Evolutionary conservation across 2,329 filamentous ascomycete genomes (phyloP).

Genomic region (Colletotrichum ledebouriae): DNA sequence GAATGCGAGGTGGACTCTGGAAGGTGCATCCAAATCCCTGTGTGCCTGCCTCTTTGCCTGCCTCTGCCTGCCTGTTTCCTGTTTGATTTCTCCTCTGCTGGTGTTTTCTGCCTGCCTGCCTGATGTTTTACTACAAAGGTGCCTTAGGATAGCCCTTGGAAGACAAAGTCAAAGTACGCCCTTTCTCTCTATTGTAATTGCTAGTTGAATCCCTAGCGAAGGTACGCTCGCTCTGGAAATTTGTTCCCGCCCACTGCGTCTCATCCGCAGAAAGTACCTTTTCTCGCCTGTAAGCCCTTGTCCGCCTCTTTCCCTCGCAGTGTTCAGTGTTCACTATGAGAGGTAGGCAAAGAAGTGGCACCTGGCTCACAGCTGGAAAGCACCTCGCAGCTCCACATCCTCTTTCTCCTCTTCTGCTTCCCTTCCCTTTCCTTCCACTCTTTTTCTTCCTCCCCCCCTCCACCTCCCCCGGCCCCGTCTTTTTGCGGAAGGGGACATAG

Average conservation of each 20-base stretch:
- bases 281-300: neutral
- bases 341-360: no score
- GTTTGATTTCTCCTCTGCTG: neutral
- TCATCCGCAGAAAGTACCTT: neutral
- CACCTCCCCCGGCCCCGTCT: slow-evolving; percentile 4
- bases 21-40: neutral
- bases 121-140: no score
- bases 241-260: no score
- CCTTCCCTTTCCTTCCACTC: slow-evolving; percentile 17
- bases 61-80: neutral
- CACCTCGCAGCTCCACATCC: no score
- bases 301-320: neutral
- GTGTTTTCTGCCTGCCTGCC: no score
- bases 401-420: slow-evolving; percentile 27
- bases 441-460: neutral
- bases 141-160: no score
- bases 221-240: no score
- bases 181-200: no score
- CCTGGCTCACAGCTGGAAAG: no score
- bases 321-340: no score
- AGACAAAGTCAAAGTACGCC: no score
- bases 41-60: neutral
- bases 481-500: slow-evolving; percentile 15
- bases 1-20: slow-evolving; percentile 13
- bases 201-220: no score